phyloP scores from a whole-genome alignment of 257 asterid species.

The Penstemon newberryi region DNA sequence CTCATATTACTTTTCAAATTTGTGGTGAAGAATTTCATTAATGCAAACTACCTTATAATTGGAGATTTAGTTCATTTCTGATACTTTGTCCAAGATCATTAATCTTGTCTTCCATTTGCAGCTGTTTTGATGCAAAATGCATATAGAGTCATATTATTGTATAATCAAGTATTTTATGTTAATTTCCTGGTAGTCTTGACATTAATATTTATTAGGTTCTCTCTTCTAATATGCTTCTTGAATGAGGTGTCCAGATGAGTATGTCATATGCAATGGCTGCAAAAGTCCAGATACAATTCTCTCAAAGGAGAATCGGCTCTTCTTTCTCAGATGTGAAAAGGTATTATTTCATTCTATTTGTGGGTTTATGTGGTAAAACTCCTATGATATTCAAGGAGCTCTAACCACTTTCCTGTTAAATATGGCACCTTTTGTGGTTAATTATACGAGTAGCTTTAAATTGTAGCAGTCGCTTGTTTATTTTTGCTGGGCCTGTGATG shows the following conservation, averaged over 20 bases:
- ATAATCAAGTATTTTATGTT: no score
- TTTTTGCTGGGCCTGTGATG: slow-evolving; percentile 32
- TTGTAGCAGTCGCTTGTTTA: neutral
- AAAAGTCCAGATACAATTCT: slow-evolving; percentile 93
- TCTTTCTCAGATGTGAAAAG: slow-evolving; percentile 96
- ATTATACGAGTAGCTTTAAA: no score
- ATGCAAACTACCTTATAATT: neutral
- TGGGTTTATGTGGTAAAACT: neutral
- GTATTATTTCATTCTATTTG: slow-evolving; percentile 29
- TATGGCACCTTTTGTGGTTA: no score
- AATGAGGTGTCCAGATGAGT: slow-evolving; percentile 61
- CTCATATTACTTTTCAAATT: neutral
- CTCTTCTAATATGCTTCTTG: neutral
- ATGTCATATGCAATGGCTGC: slow-evolving; percentile 95
- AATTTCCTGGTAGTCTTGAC: no score
- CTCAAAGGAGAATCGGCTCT: slow-evolving; percentile 86
- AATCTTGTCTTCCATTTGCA: neutral
- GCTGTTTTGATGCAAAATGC: no score
- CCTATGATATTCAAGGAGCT: no score
- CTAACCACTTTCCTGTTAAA: no score
- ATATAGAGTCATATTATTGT: no score
- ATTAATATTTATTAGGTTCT: neutral
- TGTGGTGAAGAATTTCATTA: neutral
- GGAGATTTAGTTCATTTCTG: neutral
- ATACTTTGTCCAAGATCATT: neutral